Evolutionary conservation across 2,329 filamentous ascomycete genomes (phyloP), one percentile per base, ranked within the genome.

Genomic region (Rhinocladiella mackenziei): DNA sequence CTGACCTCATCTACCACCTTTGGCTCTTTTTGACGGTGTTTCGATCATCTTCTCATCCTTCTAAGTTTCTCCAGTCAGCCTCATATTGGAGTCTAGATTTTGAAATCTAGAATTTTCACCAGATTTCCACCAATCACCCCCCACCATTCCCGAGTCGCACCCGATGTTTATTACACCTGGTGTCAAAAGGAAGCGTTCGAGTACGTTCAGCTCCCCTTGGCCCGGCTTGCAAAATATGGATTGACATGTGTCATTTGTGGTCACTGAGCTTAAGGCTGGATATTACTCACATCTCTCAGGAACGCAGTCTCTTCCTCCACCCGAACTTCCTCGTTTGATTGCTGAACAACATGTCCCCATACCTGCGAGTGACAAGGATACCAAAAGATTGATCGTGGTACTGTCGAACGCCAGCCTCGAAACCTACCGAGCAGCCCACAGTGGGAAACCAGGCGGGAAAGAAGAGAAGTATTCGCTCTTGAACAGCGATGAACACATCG

Each of bases 401-500:
- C 78, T 98, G 37, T 95, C 89, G 56, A 94, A 97, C 75, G 92
- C 92, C 53, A 96, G 89, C 60, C 80, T 98, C 56, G 92, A 98
- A 69, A 98, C 92, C 1, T 97, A 96, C 76, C 94, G 94, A 65
- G 86, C 92, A 1, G 85, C 86, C 14, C 82, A 88, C 56, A 82
- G 83, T 49, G 78, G 82, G 5, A 65, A 76, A 62, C 66, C 78
- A 63, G 70, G 82, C 70, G 73, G 80, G 49, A 80, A 86, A 39
- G 89, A 96, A 60, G 91, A 96, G 65, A 97, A 97, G 68, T 98
- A 94, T 70, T 94, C 91, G 50, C 75, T 98, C 39, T 81, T 98
- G 61, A 98, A 98, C 75, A 96, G 89, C 68, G 92, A 98, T 63
- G 92, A 98, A 70, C 92, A 98, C 65, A 98, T 98, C 58, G 92